Evolutionary conservation across 2,329 filamentous ascomycete species (phyloP).

Genomic region (Drechslera avenae): DNA sequence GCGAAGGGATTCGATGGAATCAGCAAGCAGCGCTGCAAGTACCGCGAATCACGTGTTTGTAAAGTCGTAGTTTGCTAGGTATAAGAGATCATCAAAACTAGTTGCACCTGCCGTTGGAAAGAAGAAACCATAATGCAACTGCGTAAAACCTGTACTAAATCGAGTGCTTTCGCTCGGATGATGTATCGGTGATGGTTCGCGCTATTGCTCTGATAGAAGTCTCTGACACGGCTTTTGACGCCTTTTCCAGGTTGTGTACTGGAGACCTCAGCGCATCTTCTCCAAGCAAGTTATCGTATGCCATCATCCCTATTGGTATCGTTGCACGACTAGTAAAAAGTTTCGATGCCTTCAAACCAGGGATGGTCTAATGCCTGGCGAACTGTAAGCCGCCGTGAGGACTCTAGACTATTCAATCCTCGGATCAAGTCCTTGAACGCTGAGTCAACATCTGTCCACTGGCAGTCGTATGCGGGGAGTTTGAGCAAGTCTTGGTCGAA

Average conservation of each 20-base stretch:
- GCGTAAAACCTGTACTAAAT: neutral
- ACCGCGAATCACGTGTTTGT: neutral
- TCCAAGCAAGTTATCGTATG: too few species aligned
- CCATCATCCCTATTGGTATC: too few species aligned
- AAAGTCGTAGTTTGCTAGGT: neutral
- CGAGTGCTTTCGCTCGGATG: neutral
- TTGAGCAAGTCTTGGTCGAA: slow-evolving; percentile 29
- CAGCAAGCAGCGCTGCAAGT: too few species aligned
- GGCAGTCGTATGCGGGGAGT: slow-evolving; percentile 26
- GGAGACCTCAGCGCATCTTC: too few species aligned
- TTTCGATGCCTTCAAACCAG: slow-evolving; percentile 22
- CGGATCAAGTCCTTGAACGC: slow-evolving; percentile 50
- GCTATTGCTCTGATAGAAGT: neutral
- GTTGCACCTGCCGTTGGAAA: neutral
- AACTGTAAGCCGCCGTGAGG: slow-evolving; percentile 49
- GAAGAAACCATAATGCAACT: neutral
- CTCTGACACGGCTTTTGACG: too few species aligned
- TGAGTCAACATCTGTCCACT: slow-evolving; percentile 44
- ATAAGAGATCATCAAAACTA: neutral
- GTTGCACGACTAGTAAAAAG: too few species aligned
- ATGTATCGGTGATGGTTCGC: neutral
- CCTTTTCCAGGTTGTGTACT: too few species aligned
- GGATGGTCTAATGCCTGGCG: slow-evolving; percentile 46
- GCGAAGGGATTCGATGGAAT: too few species aligned
- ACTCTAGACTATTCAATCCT: slow-evolving; percentile 51